Conservation (phyloP, 108 stramenopile genomes). For the Nitzschia inconspicua region DNA sequence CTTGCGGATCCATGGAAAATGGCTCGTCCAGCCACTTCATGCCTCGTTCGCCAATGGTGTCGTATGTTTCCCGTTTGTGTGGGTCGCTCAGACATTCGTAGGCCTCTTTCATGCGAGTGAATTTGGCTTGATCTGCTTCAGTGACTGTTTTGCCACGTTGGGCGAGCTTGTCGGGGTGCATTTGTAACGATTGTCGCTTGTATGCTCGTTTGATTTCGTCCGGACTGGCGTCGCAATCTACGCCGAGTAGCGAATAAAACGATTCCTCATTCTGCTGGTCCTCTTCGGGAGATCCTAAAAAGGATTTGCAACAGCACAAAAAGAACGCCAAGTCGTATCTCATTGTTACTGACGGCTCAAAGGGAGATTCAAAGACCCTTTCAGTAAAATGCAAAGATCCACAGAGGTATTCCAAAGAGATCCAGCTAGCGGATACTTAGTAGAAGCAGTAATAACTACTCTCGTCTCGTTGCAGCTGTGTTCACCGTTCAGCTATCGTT, state of each 20-base stretch:
- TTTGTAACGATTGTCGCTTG: constrained; percentile 83
- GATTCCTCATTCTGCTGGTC: constrained; percentile 38
- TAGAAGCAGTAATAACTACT: no score
- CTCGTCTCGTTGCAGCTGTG: no score
- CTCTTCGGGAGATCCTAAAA: constrained; percentile 46
- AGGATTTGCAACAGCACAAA: constrained; percentile 89
- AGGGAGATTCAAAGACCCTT: background rate
- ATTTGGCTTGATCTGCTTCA: constrained; percentile 68
- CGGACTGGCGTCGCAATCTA: constrained; percentile 56
- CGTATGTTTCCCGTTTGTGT: constrained; percentile 84
- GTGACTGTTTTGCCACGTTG: constrained; percentile 84
- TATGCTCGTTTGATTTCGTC: constrained; percentile 94
- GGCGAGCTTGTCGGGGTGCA: constrained; percentile 98
- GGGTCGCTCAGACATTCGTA: constrained; percentile 89
- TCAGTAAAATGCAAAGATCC: background rate
- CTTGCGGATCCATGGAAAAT: constrained; percentile 81
- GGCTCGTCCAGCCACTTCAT: constrained; percentile 90
- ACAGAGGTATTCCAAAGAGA: no score
- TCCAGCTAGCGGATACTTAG: no score
- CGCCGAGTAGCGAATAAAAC: constrained; percentile 75
- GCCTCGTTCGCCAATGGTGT: constrained; percentile 85
- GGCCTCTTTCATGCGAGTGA: constrained; percentile 91
- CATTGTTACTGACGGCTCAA: constrained; percentile 45
- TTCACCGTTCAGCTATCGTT: no score
- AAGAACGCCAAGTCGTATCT: constrained; percentile 84